Evolutionary conservation across 2,329 filamentous ascomycete species (phyloP).

Genomic region (Ophiostoma tasmaniense): DNA sequence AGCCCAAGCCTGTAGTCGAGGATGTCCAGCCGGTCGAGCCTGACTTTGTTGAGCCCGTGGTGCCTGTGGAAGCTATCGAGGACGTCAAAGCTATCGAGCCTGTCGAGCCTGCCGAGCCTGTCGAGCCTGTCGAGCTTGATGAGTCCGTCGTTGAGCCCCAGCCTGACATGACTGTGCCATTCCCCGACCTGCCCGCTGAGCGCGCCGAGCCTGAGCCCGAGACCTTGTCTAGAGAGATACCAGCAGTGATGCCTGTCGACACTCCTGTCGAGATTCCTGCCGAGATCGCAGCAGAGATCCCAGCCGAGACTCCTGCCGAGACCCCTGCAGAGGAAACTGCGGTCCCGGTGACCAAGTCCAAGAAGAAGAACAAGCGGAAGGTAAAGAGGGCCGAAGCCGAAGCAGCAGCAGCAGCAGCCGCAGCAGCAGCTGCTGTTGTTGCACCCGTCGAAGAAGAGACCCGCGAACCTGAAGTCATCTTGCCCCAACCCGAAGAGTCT

Average conservation of each 20-base stretch:
- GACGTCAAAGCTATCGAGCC: not conserved
- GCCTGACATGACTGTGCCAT: not conserved
- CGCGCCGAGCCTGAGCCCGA: not conserved
- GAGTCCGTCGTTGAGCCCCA: not conserved
- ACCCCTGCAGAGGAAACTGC: not conserved
- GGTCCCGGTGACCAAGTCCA: not conserved
- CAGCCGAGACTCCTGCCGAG: too few species aligned
- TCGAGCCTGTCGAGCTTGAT: not conserved
- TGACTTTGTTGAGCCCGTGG: not conserved
- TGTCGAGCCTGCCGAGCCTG: not conserved
- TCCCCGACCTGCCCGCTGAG: not conserved
- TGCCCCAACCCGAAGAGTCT: not conserved
- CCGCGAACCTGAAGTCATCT: not conserved
- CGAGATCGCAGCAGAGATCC: too few species aligned
- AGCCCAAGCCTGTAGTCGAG: not conserved
- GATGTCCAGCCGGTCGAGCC: not conserved
- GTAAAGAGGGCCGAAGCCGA: not conserved
- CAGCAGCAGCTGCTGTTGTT: not conserved
- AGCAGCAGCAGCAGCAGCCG: not conserved
- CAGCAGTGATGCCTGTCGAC: not conserved
- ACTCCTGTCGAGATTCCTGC: too few species aligned
- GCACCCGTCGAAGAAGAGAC: not conserved
- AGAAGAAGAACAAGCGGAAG: slow-evolving; percentile 5
- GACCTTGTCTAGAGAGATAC: not conserved
- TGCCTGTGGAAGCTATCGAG: not conserved